Base-by-base conservation (phyloP, 2,329 filamentous ascomycete species). In the Alternaria gaisen region DNA sequence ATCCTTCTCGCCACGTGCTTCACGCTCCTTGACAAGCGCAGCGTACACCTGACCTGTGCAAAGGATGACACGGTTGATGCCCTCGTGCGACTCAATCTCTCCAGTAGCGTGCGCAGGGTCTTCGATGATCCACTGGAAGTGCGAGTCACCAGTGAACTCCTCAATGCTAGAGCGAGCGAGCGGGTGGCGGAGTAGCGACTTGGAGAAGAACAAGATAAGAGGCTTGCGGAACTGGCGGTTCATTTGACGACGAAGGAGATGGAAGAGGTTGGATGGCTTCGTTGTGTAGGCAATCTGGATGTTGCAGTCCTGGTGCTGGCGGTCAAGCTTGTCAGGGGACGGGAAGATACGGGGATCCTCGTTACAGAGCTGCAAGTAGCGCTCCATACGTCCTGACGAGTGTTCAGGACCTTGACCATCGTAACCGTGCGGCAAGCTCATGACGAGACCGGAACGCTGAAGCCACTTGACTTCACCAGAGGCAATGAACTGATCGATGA, bases 211-310 rank as follows among this genome's bases (percentile, higher is more conserved):
- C 72, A 97, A 90, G 74, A 98, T 86, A 58, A 99, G 88, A 72
- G 95, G 95, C 86, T 99, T 99, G 83, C 95, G 90, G 91, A 99
- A 99, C 79, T 99, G 94, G 76, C 95, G 89, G 86, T 98, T 94
- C 90, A 99, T 97, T 84, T 99, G 95, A 81, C 95, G 89, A 79
- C 95, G 91, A 66, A 99, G 87, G 70, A 95, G 90, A 82, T 99
- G 95, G 90, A 99, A 99, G 79, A 96, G 81, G 82, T 99, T 99
- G 68, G 94, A 87, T 28, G 95, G 95, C 47, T 91, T 92, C n/a
- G 95, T 99, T 88, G 96, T 94, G 85, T 95, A 97, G 57, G 90
- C 93, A 79, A 99, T 91, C 84, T 99, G 95, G 89, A 99, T 97
- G 84, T 99, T 99, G 86, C 93, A 97, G 83, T 99, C 95, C 84